These are phyloP conservation scores for Linnemannia hyalina DNA, from an alignment of 192 early-diverging fungal species.

Conservation along the genomic window DNA sequence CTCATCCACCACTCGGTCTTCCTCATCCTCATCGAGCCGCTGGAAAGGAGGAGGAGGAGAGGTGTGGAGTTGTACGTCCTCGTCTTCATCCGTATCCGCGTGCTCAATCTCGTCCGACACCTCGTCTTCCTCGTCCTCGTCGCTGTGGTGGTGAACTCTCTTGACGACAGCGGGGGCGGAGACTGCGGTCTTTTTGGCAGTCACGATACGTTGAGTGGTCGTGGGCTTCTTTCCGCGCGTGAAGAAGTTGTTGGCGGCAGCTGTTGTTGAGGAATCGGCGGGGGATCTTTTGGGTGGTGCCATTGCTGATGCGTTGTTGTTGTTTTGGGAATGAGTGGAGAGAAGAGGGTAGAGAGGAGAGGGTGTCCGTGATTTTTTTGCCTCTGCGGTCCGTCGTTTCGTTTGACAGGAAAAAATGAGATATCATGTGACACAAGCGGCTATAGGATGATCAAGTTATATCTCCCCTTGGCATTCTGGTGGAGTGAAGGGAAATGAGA, in stretches of 20 bases:
- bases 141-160: neutral
- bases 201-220: slow-evolving; percentile 15
- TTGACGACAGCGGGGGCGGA: neutral
- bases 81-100: slow-evolving; percentile 26
- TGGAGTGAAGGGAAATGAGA: neutral
- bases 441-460: too few species aligned
- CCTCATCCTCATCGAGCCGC: slow-evolving; percentile 17
- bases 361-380: too few species aligned
- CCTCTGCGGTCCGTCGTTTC: too few species aligned
- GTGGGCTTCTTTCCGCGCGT: slow-evolving; percentile 43
- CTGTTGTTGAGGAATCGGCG: neutral
- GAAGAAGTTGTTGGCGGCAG: slow-evolving; percentile 23
- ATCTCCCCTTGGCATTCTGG: too few species aligned
- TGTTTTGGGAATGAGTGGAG: slow-evolving; percentile 6
- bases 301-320: slow-evolving; percentile 7
- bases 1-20: slow-evolving; percentile 7
- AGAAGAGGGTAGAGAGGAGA: neutral
- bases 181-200: slow-evolving; percentile 23
- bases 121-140: slow-evolving; percentile 13
- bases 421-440: too few species aligned
- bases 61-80: neutral
- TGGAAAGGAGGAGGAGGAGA: neutral
- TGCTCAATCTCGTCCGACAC: slow-evolving; percentile 28
- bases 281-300: slow-evolving; percentile 28
- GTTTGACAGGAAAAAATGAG: too few species aligned